Evolutionary conservation across 2,329 filamentous ascomycete genomes (phyloP).

Genomic region (Verticillium albo-atrum): DNA sequence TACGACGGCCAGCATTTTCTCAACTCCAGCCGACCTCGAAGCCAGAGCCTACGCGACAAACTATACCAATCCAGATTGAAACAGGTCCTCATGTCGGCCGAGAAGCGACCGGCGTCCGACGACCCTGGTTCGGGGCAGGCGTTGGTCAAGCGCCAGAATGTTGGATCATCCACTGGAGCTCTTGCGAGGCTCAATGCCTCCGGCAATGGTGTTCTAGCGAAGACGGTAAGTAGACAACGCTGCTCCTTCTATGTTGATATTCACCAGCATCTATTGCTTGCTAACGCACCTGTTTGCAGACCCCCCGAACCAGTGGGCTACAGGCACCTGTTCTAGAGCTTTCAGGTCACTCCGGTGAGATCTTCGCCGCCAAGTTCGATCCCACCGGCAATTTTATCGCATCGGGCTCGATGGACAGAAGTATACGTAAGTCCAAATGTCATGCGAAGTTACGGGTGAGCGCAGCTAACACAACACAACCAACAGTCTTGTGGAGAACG

Average conservation of each 20-base stretch:
- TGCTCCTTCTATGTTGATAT: background rate
- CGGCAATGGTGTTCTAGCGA: constrained; percentile 40
- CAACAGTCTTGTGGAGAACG: constrained; percentile 91
- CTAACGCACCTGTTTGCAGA: constrained; percentile 41
- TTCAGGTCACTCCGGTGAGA: constrained; percentile 75
- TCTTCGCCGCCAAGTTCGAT: constrained; percentile 89
- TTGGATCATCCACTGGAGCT: constrained; percentile 43
- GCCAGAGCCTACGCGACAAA: background rate
- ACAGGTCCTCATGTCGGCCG: constrained; percentile 66
- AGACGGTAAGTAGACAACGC: constrained; percentile 39
- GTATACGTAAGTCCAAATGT: constrained; percentile 61
- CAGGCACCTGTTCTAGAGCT: constrained; percentile 94
- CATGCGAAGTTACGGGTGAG: background rate
- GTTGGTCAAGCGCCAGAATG: constrained; percentile 85
- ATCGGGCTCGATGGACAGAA: constrained; percentile 92
- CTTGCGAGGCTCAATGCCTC: constrained; percentile 48
- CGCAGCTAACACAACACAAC: constrained; percentile 9
- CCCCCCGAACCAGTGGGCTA: constrained; percentile 73
- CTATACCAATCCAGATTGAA: background rate
- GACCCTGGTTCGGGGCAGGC: constrained; percentile 76
- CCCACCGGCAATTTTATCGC: constrained; percentile 84
- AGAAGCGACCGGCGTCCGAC: constrained; percentile 87
- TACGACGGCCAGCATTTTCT: too few species aligned
- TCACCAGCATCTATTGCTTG: background rate
- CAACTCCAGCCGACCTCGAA: background rate